Evolutionary conservation across 352 stramenopile species (phyloP).

Genomic region (Phytophthora uliginosa): DNA sequence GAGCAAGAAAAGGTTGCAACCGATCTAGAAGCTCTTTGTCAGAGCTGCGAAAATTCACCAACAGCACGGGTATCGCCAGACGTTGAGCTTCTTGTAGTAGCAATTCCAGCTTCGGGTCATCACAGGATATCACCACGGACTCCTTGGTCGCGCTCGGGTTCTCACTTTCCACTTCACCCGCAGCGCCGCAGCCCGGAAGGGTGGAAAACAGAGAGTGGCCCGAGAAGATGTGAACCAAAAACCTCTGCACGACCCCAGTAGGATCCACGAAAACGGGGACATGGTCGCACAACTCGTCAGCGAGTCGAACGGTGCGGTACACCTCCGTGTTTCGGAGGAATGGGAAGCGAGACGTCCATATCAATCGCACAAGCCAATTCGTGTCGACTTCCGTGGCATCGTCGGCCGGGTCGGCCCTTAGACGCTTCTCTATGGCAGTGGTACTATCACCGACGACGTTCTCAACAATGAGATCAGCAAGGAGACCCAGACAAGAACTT

Average conservation of each 20-base stretch:
- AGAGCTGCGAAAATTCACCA: constrained; percentile 48
- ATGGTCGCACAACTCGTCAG: constrained; percentile 46
- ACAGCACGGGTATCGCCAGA: constrained; percentile 35
- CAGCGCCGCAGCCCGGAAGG: constrained; percentile 16
- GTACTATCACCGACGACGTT: background rate
- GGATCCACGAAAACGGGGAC: constrained; percentile 58
- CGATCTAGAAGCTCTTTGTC: constrained; percentile 16
- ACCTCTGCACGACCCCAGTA: constrained; percentile 50
- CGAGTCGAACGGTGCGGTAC: constrained; percentile 25
- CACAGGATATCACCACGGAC: constrained; percentile 45
- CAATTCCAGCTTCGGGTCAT: constrained; percentile 30
- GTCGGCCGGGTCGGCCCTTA: background rate
- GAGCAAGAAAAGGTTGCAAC: constrained; percentile 31
- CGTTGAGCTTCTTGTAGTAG: constrained; percentile 47
- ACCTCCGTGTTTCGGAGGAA: constrained; percentile 34
- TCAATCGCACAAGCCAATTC: constrained; percentile 13
- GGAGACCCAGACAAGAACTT: background rate
- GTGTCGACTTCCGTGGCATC: background rate
- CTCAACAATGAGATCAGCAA: constrained; percentile 10
- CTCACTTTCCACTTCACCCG: constrained; percentile 29
- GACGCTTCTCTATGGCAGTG: background rate
- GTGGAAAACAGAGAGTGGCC: constrained; percentile 45
- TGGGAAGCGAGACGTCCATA: constrained; percentile 55
- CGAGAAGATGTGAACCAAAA: constrained; percentile 63
- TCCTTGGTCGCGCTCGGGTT: constrained; percentile 15